phyloP scores from a whole-genome alignment of 192 early-diverging fungal species.

The Rhizophagus clarus region DNA sequence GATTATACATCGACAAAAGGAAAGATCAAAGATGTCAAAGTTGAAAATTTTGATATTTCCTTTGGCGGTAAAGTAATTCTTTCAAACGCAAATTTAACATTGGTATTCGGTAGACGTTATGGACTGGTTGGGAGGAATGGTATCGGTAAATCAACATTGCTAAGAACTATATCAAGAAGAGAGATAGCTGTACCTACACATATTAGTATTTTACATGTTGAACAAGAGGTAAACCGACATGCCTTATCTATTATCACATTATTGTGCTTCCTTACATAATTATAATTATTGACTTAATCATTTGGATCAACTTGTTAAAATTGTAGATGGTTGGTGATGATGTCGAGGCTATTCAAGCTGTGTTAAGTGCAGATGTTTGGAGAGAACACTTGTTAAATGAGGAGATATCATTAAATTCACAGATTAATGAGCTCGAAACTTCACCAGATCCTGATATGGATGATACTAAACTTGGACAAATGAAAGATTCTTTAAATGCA shows the following conservation, averaged over 20 bases:
- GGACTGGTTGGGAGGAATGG: conserved; percentile 94
- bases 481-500: conserved; percentile 49
- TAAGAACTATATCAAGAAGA: conserved; percentile 77
- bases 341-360: conserved; percentile 81
- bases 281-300: not conserved
- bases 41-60: conserved; percentile 97
- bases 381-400: conserved; percentile 87
- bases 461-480: conserved; percentile 53
- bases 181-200: conserved; percentile 89
- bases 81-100: conserved; percentile 76
- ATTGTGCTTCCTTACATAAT: not conserved
- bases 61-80: conserved; percentile 94
- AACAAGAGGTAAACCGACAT: conserved; percentile 77
- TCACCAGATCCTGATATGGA: conserved; percentile 52
- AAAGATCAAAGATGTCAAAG: conserved; percentile 93
- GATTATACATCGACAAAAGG: conserved; percentile 77
- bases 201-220: conserved; percentile 95
- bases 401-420: conserved; percentile 66
- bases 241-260: not conserved
- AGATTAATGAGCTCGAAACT: conserved; percentile 56
- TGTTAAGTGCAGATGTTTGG: conserved; percentile 92
- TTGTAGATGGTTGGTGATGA: conserved; percentile 87
- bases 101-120: conserved; percentile 91
- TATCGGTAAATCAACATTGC: conserved; percentile 83
- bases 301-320: conserved; percentile 3